Base-by-base conservation (phyloP, 768 basidiomycete genomes). In the Boletales sp. region DNA sequence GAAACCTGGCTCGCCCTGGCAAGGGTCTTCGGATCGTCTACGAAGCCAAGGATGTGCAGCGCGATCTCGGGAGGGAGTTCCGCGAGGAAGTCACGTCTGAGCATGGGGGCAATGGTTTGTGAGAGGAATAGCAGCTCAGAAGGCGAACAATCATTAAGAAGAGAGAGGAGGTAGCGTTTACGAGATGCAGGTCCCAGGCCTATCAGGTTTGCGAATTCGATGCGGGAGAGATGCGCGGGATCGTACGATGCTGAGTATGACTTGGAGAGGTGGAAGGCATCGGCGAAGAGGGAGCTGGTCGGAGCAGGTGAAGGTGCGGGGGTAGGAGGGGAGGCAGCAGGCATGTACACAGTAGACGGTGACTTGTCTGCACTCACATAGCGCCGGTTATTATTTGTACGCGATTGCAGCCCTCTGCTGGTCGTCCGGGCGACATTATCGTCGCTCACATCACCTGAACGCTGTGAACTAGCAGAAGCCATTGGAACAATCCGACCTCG, bases 21-120 rank as follows among this genome's bases (percentile, higher is more conserved):
- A 10, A 96, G 81, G 0, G 86, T 84, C 38, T 71, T 70, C 0
- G 88, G 84, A 40, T 91, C 86, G 49, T 91, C 82, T 38, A 95
- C 74, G 65, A 84, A 94, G 49, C 76, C 68, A 33, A 96, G 74
- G 47, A 94, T 79, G 58, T 91, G 80, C 18, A 93, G 66, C 0
- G 82, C 79, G 13, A 96, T 72, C 68, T 96, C 93, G 14, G 77
- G 67, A 5, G 84, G 84, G 15, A 86, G 68, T 35, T 82, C 80
- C 10, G 70, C 61, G 39, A 74, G 67, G 52, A 83, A 81, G 56
- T 87, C 84, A 0, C 81, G 79, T 56, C 80, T 80, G 54, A 88
- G 79, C 37, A 84, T 74, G 2, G 82, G 81, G 0, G 80, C 70
- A 58, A 87, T 78, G n/a, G 75, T 77, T 6, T 78, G 74, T 0